Percentiles rank a stretch among this genome's conserved stretches.
Conservation (phyloP, 2,329 filamentous ascomycete species). For the Cryphonectria nitschkei region DNA sequence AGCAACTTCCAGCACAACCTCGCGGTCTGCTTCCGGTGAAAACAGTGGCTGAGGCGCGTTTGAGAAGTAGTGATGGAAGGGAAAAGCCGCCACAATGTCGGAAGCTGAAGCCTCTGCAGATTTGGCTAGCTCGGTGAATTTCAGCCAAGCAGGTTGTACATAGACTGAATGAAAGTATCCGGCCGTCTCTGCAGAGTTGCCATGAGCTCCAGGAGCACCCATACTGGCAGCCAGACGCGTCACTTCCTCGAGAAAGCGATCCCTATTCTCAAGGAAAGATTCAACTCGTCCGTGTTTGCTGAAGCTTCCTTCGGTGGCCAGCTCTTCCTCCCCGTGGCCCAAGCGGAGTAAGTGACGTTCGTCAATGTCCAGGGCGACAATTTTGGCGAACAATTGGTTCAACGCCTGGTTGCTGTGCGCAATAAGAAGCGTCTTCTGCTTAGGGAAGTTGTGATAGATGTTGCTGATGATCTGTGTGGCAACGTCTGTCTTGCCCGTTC, state of each 20-base stretch:
- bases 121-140: conserved; percentile 71
- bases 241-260: conserved; percentile 79
- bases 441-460: conserved; percentile 96
- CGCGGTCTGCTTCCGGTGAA: conserved; percentile 64
- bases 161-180: conserved; percentile 96
- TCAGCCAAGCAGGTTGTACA: conserved; percentile 83
- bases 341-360: conserved; percentile 89
- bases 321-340: conserved; percentile 93
- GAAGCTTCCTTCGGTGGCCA: conserved; percentile 83
- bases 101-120: conserved; percentile 59
- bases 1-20: conserved; percentile 73
- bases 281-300: conserved; percentile 95
- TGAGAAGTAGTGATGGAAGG: conserved; percentile 86
- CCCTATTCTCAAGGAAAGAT: conserved; percentile 88
- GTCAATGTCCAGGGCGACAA: conserved; percentile 94
- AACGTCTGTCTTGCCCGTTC: conserved; percentile 98
- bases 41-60: conserved; percentile 88
- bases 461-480: conserved; percentile 99
- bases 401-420: conserved; percentile 98
- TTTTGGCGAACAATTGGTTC: conserved; percentile 98
- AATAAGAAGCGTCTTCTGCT: conserved; percentile 87
- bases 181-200: conserved; percentile 93
- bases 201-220: conserved; percentile 88
- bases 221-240: conserved; percentile 84
- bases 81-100: conserved; percentile 75